A percentile compares a stretch with the other conserved stretches of the same genome.
phyloP scores from a whole-genome alignment of 176 grass and related monocot species.

The Triticum aestivum region DNA sequence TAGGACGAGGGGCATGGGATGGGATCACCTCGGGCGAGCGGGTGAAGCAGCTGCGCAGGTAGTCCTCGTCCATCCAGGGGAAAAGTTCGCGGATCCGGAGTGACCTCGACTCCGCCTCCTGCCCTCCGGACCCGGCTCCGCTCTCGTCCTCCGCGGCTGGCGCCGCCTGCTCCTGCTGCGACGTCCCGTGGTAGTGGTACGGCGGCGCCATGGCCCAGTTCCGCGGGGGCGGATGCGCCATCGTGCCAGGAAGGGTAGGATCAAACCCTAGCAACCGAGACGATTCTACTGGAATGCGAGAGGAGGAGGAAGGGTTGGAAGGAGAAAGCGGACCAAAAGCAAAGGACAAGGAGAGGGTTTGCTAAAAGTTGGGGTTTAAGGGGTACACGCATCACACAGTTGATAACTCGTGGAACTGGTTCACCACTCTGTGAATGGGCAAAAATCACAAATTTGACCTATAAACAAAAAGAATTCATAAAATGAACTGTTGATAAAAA shows the following conservation, averaged over 20 bases:
- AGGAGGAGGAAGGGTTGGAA: neutral
- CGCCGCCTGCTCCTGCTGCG: neutral
- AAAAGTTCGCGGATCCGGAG: conserved; percentile 43
- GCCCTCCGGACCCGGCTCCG: neutral
- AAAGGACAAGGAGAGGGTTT: neutral
- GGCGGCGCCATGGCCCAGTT: conserved; percentile 7
- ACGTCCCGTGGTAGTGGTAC: neutral
- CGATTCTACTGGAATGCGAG: neutral
- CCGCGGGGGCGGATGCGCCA: neutral
- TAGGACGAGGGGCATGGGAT: neutral
- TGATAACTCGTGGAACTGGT: too few species aligned
- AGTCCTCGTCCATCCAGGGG: conserved; percentile 53
- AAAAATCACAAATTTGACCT: too few species aligned
- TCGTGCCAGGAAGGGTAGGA: neutral
- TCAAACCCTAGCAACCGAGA: neutral
- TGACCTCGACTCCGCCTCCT: neutral
- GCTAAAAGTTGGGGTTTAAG: conserved; percentile 6
- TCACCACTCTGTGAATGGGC: too few species aligned
- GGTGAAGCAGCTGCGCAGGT: conserved; percentile 39
- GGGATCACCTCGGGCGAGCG: conserved; percentile 23
- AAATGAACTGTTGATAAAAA: too few species aligned
- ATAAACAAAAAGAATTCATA: too few species aligned
- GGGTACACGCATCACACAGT: neutral
- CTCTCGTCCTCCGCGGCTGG: conserved; percentile 1
- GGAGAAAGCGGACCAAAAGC: neutral